Conservation (phyloP, 2,329 filamentous ascomycete genomes). For the Calycina herbarum region DNA sequence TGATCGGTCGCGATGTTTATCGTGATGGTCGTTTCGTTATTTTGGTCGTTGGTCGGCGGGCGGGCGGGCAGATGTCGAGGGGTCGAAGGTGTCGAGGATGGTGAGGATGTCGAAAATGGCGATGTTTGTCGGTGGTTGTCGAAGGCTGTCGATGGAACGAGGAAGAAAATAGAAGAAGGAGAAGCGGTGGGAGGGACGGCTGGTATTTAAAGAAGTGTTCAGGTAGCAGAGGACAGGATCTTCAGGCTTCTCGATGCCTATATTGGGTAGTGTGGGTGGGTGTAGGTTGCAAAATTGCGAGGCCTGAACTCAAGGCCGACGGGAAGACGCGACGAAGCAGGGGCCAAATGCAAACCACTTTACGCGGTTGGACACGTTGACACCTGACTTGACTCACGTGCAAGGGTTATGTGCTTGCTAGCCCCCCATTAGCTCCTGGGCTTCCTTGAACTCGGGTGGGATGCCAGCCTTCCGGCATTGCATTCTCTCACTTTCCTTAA, state of each 20-base stretch:
- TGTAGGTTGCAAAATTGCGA: slow-evolving; percentile 16
- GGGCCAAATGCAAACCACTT: slow-evolving; percentile 17
- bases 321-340: slow-evolving; percentile 22
- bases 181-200: slow-evolving; percentile 12
- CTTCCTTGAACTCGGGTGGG: background rate
- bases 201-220: slow-evolving; percentile 20
- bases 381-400: slow-evolving; percentile 27
- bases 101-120: slow-evolving; percentile 17
- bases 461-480: slow-evolving; percentile 18
- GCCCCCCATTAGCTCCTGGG: background rate
- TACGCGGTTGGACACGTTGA: slow-evolving; percentile 17
- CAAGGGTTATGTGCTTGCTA: slow-evolving; percentile 5
- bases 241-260: slow-evolving; percentile 17
- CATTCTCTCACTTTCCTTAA: slow-evolving; percentile 2
- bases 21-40: slow-evolving; percentile 7
- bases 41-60: slow-evolving; percentile 10
- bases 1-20: slow-evolving; percentile 13
- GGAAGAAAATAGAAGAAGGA: slow-evolving; percentile 11
- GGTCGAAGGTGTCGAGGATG: slow-evolving; percentile 16
- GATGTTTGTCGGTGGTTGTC: slow-evolving; percentile 12
- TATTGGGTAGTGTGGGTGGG: slow-evolving; percentile 10
- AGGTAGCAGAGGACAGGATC: slow-evolving; percentile 12
- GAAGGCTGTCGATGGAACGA: slow-evolving; percentile 11
- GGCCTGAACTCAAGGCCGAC: slow-evolving; percentile 16
- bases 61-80: slow-evolving; percentile 7